Percentiles rank a stretch among this genome's conserved stretches.
Conservation (phyloP, 225 moss, liverwort and hornwort species). For the Polytrichum formosum region DNA sequence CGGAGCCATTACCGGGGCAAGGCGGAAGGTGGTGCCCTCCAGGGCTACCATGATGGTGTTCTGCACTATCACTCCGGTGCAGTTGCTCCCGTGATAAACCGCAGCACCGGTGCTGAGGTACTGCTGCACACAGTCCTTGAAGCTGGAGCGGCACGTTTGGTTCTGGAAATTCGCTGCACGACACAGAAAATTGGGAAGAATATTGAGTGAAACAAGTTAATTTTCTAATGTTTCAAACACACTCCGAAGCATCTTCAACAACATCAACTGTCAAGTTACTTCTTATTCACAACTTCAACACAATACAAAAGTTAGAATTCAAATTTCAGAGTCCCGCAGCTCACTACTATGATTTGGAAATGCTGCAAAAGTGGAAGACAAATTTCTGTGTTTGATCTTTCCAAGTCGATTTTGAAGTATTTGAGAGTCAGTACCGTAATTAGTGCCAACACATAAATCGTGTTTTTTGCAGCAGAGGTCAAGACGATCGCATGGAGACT, state of each 20-base stretch:
- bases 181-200: background rate
- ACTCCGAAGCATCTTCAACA: background rate
- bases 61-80: slow-evolving; percentile 26
- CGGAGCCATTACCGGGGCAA: slow-evolving; percentile 23
- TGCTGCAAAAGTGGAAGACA: no score
- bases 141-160: slow-evolving; percentile 19
- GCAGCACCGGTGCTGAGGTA: slow-evolving; percentile 26
- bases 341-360: no score
- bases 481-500: slow-evolving; percentile 34
- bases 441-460: slow-evolving; percentile 24
- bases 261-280: background rate
- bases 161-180: slow-evolving; percentile 31
- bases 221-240: no score
- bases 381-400: no score
- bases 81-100: slow-evolving; percentile 27
- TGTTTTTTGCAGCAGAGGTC: slow-evolving; percentile 34
- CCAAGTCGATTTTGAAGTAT: no score
- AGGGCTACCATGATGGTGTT: slow-evolving; percentile 28
- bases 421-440: slow-evolving; percentile 12
- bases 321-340: background rate
- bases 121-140: slow-evolving; percentile 26
- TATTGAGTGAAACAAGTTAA: no score
- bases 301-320: background rate
- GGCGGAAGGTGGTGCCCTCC: slow-evolving; percentile 22
- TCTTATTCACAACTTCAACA: background rate